A percentile compares a stretch with the other conserved stretches of the same genome.
Conservation (phyloP, 768 basidiomycete genomes). For the Lactarius hengduanensis region DNA sequence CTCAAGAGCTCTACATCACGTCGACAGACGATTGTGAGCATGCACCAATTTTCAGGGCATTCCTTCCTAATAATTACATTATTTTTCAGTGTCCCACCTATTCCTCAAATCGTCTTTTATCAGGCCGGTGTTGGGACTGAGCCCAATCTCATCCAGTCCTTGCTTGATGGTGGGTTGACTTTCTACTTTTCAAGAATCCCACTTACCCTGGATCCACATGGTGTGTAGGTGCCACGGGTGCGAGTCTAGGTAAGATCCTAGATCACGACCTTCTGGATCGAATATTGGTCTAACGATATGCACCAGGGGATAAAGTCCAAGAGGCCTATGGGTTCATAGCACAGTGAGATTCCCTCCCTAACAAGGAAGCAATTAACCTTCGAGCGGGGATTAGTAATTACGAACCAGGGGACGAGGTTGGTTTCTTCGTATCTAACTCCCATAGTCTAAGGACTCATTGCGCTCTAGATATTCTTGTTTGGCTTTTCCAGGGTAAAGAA, state of each 20-base stretch:
- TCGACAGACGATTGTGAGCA: constrained; percentile 35
- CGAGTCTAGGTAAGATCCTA: constrained; percentile 49
- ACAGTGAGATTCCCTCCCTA: constrained; percentile 50
- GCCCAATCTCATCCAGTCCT: constrained; percentile 54
- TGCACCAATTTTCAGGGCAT: not conserved
- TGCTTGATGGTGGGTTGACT: constrained; percentile 51
- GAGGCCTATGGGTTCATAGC: constrained; percentile 80
- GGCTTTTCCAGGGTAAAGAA: constrained; percentile 70
- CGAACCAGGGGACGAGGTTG: constrained; percentile 67
- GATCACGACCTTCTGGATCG: not conserved
- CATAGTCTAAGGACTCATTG: not conserved
- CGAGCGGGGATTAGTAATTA: constrained; percentile 52
- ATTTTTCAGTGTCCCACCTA: constrained; percentile 29
- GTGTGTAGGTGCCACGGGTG: constrained; percentile 58
- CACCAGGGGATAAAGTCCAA: constrained; percentile 66
- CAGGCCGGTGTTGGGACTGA: constrained; percentile 51
- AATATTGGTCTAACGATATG: constrained; percentile 14
- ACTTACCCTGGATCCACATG: constrained; percentile 10
- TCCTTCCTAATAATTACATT: not conserved
- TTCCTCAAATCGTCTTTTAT: constrained; percentile 37
- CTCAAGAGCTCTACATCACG: constrained; percentile 35
- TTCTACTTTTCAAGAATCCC: not conserved
- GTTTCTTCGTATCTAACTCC: not conserved
- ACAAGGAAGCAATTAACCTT: not conserved
- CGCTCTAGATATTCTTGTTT: constrained; percentile 65